Evolutionary conservation across 2,329 filamentous ascomycete genomes (phyloP).

Genomic region (Tolypocladium pustulatum): DNA sequence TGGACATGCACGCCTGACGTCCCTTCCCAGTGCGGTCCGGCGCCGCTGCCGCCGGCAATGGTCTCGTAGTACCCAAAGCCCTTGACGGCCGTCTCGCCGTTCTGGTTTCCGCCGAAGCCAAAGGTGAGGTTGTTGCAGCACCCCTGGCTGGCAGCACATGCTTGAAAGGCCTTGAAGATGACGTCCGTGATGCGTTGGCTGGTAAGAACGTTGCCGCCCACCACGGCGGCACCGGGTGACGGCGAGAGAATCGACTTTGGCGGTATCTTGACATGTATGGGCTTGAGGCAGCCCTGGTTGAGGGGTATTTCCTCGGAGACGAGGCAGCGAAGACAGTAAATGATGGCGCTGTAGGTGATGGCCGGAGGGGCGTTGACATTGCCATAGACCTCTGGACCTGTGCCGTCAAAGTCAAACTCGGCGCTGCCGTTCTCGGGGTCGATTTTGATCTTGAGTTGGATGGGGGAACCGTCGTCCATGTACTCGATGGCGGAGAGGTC

Average conservation of each 20-base stretch:
- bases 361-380: slow-evolving; percentile 23
- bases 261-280: slow-evolving; percentile 66
- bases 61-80: slow-evolving; percentile 87
- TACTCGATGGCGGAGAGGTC: slow-evolving; percentile 32
- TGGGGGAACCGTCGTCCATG: slow-evolving; percentile 81
- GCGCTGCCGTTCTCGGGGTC: slow-evolving; percentile 59
- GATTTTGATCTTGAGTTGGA: slow-evolving; percentile 65
- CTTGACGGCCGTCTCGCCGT: slow-evolving; percentile 25
- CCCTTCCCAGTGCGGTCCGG: slow-evolving; percentile 62
- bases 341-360: slow-evolving; percentile 49
- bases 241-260: slow-evolving; percentile 64
- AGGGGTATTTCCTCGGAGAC: slow-evolving; percentile 75
- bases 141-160: slow-evolving; percentile 69
- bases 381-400: slow-evolving; percentile 18
- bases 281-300: slow-evolving; percentile 75
- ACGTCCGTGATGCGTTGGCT: slow-evolving; percentile 75
- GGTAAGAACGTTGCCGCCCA: slow-evolving; percentile 75
- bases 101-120: slow-evolving; percentile 64
- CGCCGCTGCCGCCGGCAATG: slow-evolving; percentile 67
- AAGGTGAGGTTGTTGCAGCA: slow-evolving; percentile 82
- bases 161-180: slow-evolving; percentile 68
- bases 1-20: slow-evolving; percentile 70
- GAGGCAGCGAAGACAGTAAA: slow-evolving; percentile 73
- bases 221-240: slow-evolving; percentile 67
- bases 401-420: slow-evolving; percentile 42